phyloP scores from a whole-genome alignment of 495 filamentous ascomycete species.

The Tuber aestivum region DNA sequence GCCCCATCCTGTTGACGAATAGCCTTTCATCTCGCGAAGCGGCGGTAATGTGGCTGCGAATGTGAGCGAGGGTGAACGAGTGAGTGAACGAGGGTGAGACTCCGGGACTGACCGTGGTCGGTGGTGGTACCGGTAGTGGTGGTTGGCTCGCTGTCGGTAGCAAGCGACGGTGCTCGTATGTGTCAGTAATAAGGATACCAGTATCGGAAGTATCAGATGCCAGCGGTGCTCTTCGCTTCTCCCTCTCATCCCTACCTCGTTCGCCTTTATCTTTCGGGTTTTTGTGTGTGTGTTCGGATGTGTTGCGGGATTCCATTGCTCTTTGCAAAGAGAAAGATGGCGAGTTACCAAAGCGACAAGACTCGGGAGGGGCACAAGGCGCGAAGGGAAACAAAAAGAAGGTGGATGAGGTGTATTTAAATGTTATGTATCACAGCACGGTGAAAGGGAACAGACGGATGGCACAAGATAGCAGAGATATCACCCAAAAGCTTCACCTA shows the following conservation, averaged over 20 bases:
- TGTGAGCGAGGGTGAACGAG: not conserved
- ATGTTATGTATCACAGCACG: not conserved
- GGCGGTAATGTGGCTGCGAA: not conserved
- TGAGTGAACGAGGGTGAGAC: not conserved
- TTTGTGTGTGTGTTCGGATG: not conserved
- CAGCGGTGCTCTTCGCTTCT: not conserved
- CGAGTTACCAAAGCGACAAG: not conserved
- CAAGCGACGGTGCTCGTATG: not conserved
- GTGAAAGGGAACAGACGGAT: not conserved
- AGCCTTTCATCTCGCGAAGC: not conserved
- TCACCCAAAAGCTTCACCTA: not conserved
- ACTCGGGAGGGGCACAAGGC: not conserved
- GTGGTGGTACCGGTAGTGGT: conserved; percentile 1
- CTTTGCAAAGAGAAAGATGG: not conserved
- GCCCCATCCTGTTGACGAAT: not conserved
- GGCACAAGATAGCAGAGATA: not conserved
- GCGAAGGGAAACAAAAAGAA: not conserved
- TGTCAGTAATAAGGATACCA: not conserved
- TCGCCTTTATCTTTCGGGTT: conserved; percentile 3
- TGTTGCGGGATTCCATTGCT: not conserved
- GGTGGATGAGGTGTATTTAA: not conserved
- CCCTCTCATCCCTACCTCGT: not conserved
- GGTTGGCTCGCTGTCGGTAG: not conserved
- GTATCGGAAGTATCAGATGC: not conserved
- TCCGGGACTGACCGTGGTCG: not conserved